Evolutionary conservation across 306 rosid genomes (phyloP).

Genomic region (Chamaecrista fasciculata): DNA sequence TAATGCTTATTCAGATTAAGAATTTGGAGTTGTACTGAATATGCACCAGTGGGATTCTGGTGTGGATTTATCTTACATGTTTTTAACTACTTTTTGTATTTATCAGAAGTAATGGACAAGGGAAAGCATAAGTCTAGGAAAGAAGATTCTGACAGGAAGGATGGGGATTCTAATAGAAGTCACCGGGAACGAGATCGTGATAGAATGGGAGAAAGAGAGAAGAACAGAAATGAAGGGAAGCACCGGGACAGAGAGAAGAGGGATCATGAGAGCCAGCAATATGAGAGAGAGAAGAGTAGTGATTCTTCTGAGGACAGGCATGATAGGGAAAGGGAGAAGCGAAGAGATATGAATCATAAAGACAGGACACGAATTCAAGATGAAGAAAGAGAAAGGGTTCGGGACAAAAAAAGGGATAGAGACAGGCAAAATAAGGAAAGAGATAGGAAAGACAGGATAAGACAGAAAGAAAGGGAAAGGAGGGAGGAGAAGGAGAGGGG

Average conservation of each 20-base stretch:
- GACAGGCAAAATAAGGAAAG: slow-evolving; percentile 29
- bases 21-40: not conserved
- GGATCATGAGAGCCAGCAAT: slow-evolving; percentile 11
- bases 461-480: slow-evolving; percentile 36
- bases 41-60: not conserved
- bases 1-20: not conserved
- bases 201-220: slow-evolving; percentile 45
- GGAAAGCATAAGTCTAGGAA: slow-evolving; percentile 45
- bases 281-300: slow-evolving; percentile 37
- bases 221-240: slow-evolving; percentile 47
- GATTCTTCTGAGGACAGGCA: slow-evolving; percentile 28
- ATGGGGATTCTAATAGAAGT: slow-evolving; percentile 57
- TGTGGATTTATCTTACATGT: not conserved
- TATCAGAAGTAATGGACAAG: slow-evolving; percentile 42
- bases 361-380: slow-evolving; percentile 11
- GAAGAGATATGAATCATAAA: slow-evolving; percentile 25
- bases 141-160: slow-evolving; percentile 46
- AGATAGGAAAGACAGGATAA: slow-evolving; percentile 28
- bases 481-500: slow-evolving; percentile 27
- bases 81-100: not conserved
- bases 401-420: slow-evolving; percentile 35
- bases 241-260: slow-evolving; percentile 43
- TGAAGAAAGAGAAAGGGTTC: slow-evolving; percentile 32
- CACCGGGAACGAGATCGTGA: slow-evolving; percentile 46
- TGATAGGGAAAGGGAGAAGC: slow-evolving; percentile 42